phyloP scores from a whole-genome alignment of 192 early-diverging fungal genomes.

The Linnemannia zychae region DNA sequence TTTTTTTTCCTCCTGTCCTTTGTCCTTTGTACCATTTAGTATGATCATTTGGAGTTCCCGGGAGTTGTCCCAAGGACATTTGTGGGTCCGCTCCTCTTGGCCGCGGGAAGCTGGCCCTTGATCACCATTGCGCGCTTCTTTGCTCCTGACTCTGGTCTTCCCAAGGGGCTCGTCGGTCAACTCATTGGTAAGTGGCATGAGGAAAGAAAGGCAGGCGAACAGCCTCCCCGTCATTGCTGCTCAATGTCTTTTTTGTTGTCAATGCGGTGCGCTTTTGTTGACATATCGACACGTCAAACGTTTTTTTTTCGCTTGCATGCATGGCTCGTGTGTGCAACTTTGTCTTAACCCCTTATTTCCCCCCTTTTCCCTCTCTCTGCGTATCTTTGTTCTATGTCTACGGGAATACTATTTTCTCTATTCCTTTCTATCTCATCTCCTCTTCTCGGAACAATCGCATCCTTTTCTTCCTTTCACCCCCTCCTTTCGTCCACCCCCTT shows the following conservation, averaged over 20 bases:
- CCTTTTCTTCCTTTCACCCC: neutral
- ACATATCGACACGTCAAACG: slow-evolving; percentile 1
- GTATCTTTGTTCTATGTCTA: slow-evolving; percentile 8
- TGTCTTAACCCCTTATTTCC: neutral
- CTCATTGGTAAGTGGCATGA: slow-evolving; percentile 45
- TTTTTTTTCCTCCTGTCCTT: neutral
- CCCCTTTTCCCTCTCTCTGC: slow-evolving; percentile 9
- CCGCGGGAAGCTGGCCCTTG: slow-evolving; percentile 62
- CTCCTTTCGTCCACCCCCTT: too few species aligned
- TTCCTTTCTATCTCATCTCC: neutral
- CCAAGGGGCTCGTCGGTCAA: slow-evolving; percentile 51
- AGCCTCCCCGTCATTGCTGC: neutral
- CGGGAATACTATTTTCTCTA: neutral
- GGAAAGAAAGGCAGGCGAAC: neutral
- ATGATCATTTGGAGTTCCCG: slow-evolving; percentile 92
- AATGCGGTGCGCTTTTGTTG: neutral
- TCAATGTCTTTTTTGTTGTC: neutral
- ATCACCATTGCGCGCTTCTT: slow-evolving; percentile 41
- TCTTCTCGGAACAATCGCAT: neutral
- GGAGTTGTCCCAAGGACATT: slow-evolving; percentile 97
- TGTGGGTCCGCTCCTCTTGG: slow-evolving; percentile 82
- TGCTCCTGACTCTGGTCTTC: slow-evolving; percentile 34
- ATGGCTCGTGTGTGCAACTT: neutral
- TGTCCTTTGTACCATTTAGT: slow-evolving; percentile 45
- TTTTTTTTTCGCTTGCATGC: slow-evolving; percentile 2